Evolutionary conservation across 805 yeast genomes (phyloP).

Genomic region (Tetrapisispora iriomotensis): DNA sequence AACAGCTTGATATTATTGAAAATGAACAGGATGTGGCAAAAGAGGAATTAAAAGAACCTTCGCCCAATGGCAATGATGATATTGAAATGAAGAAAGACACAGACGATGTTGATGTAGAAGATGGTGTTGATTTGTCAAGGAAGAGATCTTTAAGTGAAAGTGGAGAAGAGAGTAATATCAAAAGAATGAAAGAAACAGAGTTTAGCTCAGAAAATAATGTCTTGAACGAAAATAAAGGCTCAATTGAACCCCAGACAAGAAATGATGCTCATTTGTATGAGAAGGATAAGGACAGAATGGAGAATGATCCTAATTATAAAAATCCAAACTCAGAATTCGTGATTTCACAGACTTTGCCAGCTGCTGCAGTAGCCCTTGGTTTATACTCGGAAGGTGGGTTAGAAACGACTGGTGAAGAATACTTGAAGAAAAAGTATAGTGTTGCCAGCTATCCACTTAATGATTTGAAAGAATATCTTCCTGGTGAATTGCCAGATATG

Average conservation of each 20-base stretch:
- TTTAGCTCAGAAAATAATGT: neutral
- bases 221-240: slow-evolving; percentile 2
- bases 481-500: slow-evolving; percentile 80
- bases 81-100: neutral
- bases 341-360: slow-evolving; percentile 55
- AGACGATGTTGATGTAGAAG: slow-evolving; percentile 1
- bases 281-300: slow-evolving; percentile 20
- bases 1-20: neutral
- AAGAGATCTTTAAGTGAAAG: slow-evolving; percentile 9
- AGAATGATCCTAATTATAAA: slow-evolving; percentile 49
- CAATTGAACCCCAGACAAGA: neutral
- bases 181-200: too few species aligned
- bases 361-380: slow-evolving; percentile 54
- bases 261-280: slow-evolving; percentile 1
- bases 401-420: slow-evolving; percentile 64
- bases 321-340: slow-evolving; percentile 75
- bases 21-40: neutral
- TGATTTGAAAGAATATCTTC: slow-evolving; percentile 64
- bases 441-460: slow-evolving; percentile 83
- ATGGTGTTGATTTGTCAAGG: slow-evolving; percentile 2
- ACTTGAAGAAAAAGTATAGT: slow-evolving; percentile 63
- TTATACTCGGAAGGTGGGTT: slow-evolving; percentile 56
- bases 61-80: neutral
- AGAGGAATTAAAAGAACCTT: neutral
- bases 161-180: too few species aligned